Base-by-base conservation (phyloP, 129 eudicot species). In the Artemisia annua region DNA sequence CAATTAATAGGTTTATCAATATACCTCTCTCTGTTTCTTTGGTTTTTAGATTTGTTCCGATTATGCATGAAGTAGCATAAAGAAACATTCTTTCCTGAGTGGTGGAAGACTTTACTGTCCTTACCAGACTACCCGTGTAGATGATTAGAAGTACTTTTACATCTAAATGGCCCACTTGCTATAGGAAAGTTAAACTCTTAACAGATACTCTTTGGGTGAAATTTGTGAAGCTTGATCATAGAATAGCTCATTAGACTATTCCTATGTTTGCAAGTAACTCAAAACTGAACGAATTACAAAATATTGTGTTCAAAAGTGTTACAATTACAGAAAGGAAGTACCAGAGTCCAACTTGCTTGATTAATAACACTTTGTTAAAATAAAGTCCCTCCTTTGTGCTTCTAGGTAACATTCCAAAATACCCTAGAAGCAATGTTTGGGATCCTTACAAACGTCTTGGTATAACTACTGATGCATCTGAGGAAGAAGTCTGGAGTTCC, bases 401-500 rank as follows among this genome's bases (percentile, higher is more conserved):
- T 69, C 67, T 66, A 93, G 98, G 96, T 63, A 87, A 83, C 76
- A 65, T 78, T 63, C 24, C 84, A 22, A 87, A 85, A 70, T 93
- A 89, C 64, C 87, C 98, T 16, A 64, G 98, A 60, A 59, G 83
- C 55, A 87, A 73, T 66, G 95, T 89, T 32, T 89, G 98, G 98
- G 92, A 93, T 84, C 98, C 98, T 48, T 92, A 89, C 77, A 92
- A 87, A 84, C 96, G 96, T 26, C 91, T 92, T 72, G 98, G 98
- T 32, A 75, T 92, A 80, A 77, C 76, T 71, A 65, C 79, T n/a
- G 91, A 92, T 85, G 96, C 98, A 11, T 85, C 96, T 7, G 96
- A 89, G 79, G 96, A 92, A 66, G 98, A 92, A 83, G 85, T 92
- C 8, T 92, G 98, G 98, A 83, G 95, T 74, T 85, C 98, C 53